Evolutionary conservation across 352 stramenopile genomes (phyloP).

Genomic region (Phytophthora nicotianae): DNA sequence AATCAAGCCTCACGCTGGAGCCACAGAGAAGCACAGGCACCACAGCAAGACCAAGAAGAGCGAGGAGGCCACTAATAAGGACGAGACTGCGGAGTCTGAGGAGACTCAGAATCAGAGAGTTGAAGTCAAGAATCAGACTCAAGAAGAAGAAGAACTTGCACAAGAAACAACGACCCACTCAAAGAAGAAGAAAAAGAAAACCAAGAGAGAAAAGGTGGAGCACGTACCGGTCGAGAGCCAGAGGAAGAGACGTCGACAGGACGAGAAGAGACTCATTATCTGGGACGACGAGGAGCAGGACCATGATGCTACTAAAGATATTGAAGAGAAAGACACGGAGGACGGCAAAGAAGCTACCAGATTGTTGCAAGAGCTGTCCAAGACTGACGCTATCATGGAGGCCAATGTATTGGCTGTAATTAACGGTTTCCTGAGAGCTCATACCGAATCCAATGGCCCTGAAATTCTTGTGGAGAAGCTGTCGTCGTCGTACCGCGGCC

Average conservation of each 20-base stretch:
- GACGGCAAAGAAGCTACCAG: constrained; percentile 78
- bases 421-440: constrained; percentile 82
- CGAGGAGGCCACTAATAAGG: constrained; percentile 11
- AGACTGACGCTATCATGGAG: constrained; percentile 87
- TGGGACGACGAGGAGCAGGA: constrained; percentile 75
- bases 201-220: constrained; percentile 38
- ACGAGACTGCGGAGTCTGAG: constrained; percentile 4
- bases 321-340: constrained; percentile 69
- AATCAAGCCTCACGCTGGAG: constrained; percentile 68
- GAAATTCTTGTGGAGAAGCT: constrained; percentile 88
- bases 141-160: not conserved
- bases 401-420: constrained; percentile 78
- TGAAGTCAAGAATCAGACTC: constrained; percentile 11
- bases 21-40: constrained; percentile 29
- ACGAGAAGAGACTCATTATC: constrained; percentile 81
- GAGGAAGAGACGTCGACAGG: constrained; percentile 51
- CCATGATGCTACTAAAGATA: constrained; percentile 31
- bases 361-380: constrained; percentile 68
- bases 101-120: constrained; percentile 14
- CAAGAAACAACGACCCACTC: constrained; percentile 5
- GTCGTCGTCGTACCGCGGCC: constrained; percentile 84
- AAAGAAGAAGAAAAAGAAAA: constrained; percentile 58
- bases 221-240: constrained; percentile 23
- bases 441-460: constrained; percentile 80
- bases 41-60: constrained; percentile 35